phyloP scores from a whole-genome alignment of 2,329 filamentous ascomycete genomes.

The Nemania sp. region DNA sequence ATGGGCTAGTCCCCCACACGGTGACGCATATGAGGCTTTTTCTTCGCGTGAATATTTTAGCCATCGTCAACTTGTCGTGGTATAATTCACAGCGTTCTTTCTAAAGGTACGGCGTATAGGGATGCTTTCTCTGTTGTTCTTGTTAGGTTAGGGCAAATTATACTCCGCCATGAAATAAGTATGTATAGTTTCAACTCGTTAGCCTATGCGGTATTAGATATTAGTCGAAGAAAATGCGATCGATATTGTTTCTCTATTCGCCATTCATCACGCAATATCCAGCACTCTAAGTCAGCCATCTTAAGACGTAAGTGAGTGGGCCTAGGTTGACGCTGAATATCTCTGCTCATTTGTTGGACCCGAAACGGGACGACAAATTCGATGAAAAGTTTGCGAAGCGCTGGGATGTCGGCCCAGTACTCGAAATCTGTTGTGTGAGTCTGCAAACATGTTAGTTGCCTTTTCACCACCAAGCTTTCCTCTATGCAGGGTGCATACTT shows the following conservation, averaged over 20 bases:
- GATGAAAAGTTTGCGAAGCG: conserved; percentile 79
- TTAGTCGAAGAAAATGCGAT: conserved; percentile 39
- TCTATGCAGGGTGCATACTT: conserved; percentile 70
- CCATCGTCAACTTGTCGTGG: conserved; percentile 22
- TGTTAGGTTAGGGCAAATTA: conserved; percentile 29
- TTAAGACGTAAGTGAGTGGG: background rate
- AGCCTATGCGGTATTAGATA: conserved; percentile 9
- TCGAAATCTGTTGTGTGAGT: conserved; percentile 72
- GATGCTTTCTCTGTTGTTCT: conserved; percentile 26
- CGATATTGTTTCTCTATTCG: conserved; percentile 25
- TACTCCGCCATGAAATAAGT: conserved; percentile 33
- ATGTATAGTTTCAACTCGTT: conserved; percentile 23
- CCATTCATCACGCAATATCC: background rate
- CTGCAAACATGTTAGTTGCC: conserved; percentile 56
- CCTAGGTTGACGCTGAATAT: background rate
- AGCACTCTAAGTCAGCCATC: background rate
- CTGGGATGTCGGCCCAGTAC: conserved; percentile 70
- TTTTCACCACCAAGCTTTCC: background rate
- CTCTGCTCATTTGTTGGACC: conserved; percentile 59
- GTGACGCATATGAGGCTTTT: conserved; percentile 13
- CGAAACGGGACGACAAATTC: conserved; percentile 79
- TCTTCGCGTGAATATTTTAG: conserved; percentile 20
- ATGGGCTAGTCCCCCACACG: background rate
- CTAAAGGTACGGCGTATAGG: conserved; percentile 36
- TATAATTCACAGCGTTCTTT: conserved; percentile 26